Evolutionary conservation across 768 basidiomycete genomes (phyloP).

Genomic region (Termitomyces heimii): DNA sequence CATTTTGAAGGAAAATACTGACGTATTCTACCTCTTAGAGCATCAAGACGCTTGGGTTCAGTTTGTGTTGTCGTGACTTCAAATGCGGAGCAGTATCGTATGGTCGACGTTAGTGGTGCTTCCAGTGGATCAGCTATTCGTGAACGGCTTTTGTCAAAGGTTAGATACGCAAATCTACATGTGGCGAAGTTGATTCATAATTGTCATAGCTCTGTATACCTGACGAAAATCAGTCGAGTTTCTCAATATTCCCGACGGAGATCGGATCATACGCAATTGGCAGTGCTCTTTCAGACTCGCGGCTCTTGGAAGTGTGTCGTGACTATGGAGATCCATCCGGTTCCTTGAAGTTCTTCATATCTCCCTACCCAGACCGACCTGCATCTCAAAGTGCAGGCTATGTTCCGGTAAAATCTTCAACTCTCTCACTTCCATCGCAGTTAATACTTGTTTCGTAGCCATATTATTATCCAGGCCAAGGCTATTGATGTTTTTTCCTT

Average conservation of each 20-base stretch:
- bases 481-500: conserved; percentile 4
- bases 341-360: conserved; percentile 46
- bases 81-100: conserved; percentile 44
- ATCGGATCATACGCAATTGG: conserved; percentile 39
- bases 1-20: background rate
- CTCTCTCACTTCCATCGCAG: background rate
- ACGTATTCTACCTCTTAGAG: conserved; percentile 7
- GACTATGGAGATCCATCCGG: conserved; percentile 41
- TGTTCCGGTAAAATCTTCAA: conserved; percentile 9
- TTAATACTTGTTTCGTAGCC: conserved; percentile 3
- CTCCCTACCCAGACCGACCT: conserved; percentile 37
- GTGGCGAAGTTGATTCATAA: background rate
- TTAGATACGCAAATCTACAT: conserved; percentile 9
- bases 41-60: conserved; percentile 21
- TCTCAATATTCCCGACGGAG: conserved; percentile 42
- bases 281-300: conserved; percentile 31
- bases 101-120: conserved; percentile 43
- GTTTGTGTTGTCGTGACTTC: conserved; percentile 42
- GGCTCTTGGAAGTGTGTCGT: conserved; percentile 35
- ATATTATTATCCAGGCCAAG: conserved; percentile 6
- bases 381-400: conserved; percentile 16
- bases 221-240: conserved; percentile 30
- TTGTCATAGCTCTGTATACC: conserved; percentile 34
- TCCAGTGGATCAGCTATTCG: conserved; percentile 38
- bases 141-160: conserved; percentile 40